These are phyloP conservation scores for Mortierella sp. DNA, from an alignment of 371 early-diverging fungal genomes.

Conservation along the genomic window DNA sequence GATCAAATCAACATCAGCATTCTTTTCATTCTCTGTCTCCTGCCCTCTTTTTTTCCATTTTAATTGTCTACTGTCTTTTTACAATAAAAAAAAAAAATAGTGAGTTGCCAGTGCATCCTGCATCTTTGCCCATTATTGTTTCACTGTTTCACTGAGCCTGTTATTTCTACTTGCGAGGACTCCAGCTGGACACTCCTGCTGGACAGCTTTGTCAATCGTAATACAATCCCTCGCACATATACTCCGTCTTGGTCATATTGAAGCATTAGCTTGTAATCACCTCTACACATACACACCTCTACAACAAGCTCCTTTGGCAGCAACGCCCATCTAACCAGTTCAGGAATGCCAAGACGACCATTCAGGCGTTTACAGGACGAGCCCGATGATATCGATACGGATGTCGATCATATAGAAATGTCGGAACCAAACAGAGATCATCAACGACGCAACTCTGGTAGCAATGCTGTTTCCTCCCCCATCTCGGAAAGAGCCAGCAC, in stretches of 20 bases:
- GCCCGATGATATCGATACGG: constrained; percentile 50
- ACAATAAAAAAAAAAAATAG: no score
- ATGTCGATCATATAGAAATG: constrained; percentile 49
- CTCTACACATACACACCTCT: not conserved
- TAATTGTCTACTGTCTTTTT: no score
- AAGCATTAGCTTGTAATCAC: not conserved
- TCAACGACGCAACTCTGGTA: constrained; percentile 14
- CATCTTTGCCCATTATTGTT: no score
- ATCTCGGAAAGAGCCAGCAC: constrained; percentile 47
- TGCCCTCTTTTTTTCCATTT: no score
- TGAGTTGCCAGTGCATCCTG: no score
- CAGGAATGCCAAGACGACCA: constrained; percentile 41
- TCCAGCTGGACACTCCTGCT: no score
- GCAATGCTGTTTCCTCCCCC: constrained; percentile 33
- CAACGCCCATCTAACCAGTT: not conserved
- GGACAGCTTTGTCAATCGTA: no score
- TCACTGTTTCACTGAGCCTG: no score
- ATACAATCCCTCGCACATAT: no score
- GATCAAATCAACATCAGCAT: not conserved
- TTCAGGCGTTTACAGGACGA: constrained; percentile 53
- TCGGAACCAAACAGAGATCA: constrained; percentile 35
- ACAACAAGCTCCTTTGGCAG: not conserved
- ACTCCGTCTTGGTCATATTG: no score
- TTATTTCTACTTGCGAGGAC: no score
- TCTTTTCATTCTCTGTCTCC: no score